Base-by-base conservation (phyloP, 1,284 basidiomycete species). In the Rhizoctonia solani region DNA sequence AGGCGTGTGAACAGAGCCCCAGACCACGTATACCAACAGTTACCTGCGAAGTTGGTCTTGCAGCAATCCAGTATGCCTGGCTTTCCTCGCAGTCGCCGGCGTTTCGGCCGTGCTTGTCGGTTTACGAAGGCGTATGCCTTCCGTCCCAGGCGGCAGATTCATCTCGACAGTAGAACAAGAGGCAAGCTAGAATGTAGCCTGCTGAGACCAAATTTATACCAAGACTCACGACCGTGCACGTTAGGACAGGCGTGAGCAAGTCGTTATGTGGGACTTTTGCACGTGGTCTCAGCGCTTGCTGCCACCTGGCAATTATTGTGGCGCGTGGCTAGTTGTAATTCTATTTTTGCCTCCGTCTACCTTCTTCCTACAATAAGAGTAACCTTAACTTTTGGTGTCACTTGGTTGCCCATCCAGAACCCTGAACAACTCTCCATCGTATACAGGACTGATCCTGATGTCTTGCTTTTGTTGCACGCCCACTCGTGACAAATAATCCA, bases 1-100 rank as follows among this genome's bases (percentile, higher is more conserved):
- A 29, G 65, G 54, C n/a, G 27, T 56, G 49, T 21, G 34, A 41
- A 6, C 54, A 23, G 14, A n/a, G 0, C n/a, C n/a, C n/a, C 9
- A 27, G 25, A 32, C 46, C 37, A 11, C 5, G 27, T 8, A 21
- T 34, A 9, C 19, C 29, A 4, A 39, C 8, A 69, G 76, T 67
- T 58, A 87, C 88, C 87, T 85, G 71, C 89, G 83, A 69, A 89
- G 79, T 73, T 89, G 86, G 72, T 92, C 89, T 75, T 92, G 89
- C 27, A 92, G 79, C 54, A 92, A 29, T 9, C 67, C 67, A 19
- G 56, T 52, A 25, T 68, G 67, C 25, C 67, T 47, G 19, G 50
- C 30, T 11, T 39, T 54, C n/a, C 52, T 68, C n/a, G 66, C 54
- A 23, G 55, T 46, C 5, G 32, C 50, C 19, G 67, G 50, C 21